Evolutionary conservation across 1,284 basidiomycete species (phyloP).

Genomic region (Xanthoconium separans): DNA sequence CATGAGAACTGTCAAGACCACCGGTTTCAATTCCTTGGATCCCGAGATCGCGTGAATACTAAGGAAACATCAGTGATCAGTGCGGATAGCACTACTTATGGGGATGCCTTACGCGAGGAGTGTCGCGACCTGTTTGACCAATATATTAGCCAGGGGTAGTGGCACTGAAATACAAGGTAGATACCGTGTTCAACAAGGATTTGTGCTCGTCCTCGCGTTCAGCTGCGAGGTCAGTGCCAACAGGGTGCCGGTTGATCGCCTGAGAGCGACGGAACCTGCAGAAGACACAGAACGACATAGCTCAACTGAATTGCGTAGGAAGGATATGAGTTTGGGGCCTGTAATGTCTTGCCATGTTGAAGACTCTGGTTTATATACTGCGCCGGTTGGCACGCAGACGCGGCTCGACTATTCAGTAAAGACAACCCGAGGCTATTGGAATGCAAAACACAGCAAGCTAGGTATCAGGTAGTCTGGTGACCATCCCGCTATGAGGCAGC

Average conservation of each 20-base stretch:
- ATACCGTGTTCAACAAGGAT: conserved; percentile 15
- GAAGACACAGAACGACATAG: background rate
- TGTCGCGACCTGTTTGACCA: conserved; percentile 10
- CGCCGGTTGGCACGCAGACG: no score
- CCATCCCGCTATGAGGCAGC: no score
- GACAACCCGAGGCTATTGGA: no score
- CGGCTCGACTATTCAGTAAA: no score
- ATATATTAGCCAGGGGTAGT: no score
- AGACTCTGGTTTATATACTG: no score
- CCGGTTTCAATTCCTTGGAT: conserved; percentile 6
- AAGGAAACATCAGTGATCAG: background rate
- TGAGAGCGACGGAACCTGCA: background rate
- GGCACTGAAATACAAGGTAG: background rate
- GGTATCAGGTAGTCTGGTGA: no score
- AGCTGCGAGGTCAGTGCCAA: background rate
- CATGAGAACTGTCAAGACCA: background rate
- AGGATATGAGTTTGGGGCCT: no score
- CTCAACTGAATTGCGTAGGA: no score
- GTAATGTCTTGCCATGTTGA: no score
- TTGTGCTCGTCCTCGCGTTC: conserved; percentile 14
- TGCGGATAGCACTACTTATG: background rate
- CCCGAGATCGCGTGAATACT: conserved; percentile 14
- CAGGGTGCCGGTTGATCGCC: background rate
- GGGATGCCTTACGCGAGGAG: conserved; percentile 18
- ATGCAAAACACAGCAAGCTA: no score